Evolutionary conservation across 495 filamentous ascomycete species (phyloP).

Genomic region (Podospora pseudopauciseta): DNA sequence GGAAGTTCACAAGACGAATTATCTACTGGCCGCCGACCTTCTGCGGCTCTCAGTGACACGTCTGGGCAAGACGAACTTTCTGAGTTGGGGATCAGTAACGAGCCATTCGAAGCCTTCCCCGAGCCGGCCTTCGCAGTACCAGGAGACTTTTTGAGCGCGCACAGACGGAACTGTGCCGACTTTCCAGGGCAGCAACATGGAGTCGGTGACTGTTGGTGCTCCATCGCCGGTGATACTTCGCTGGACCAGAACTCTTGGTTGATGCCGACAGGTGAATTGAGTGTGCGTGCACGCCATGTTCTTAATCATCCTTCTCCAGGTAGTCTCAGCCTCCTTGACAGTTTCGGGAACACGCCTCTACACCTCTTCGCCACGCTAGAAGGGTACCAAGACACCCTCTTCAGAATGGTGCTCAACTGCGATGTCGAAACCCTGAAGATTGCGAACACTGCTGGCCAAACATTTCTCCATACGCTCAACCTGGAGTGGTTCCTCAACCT

Average conservation of each 20-base stretch:
- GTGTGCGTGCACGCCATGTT: slow-evolving; percentile 17
- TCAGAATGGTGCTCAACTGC: slow-evolving; percentile 26
- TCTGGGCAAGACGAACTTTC: background rate
- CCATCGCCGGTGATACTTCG: slow-evolving; percentile 29
- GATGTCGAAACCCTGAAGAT: slow-evolving; percentile 16
- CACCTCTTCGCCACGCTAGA: slow-evolving; percentile 39
- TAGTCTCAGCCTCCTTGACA: slow-evolving; percentile 27
- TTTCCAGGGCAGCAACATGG: slow-evolving; percentile 35
- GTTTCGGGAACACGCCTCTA: slow-evolving; percentile 45
- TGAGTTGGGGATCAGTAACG: background rate
- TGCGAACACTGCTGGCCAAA: slow-evolving; percentile 44
- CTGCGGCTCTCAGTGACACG: slow-evolving; percentile 9
- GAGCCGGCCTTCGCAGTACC: slow-evolving; percentile 32
- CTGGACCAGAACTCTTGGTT: slow-evolving; percentile 23
- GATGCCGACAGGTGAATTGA: slow-evolving; percentile 22
- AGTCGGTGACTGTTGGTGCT: slow-evolving; percentile 40
- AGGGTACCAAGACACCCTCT: slow-evolving; percentile 29
- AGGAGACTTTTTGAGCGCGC: slow-evolving; percentile 39
- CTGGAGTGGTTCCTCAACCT: slow-evolving; percentile 35
- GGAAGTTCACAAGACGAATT: slow-evolving; percentile 17
- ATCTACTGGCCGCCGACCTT: slow-evolving; percentile 5
- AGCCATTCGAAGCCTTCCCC: slow-evolving; percentile 25
- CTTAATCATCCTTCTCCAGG: slow-evolving; percentile 22
- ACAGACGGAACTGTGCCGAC: slow-evolving; percentile 23
- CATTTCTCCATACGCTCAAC: slow-evolving; percentile 47